A percentile compares a stretch with the other conserved stretches of the same genome.
Evolutionary conservation across 2,329 filamentous ascomycete species (phyloP).

Genomic region (Raffaelea ambrosiae): DNA sequence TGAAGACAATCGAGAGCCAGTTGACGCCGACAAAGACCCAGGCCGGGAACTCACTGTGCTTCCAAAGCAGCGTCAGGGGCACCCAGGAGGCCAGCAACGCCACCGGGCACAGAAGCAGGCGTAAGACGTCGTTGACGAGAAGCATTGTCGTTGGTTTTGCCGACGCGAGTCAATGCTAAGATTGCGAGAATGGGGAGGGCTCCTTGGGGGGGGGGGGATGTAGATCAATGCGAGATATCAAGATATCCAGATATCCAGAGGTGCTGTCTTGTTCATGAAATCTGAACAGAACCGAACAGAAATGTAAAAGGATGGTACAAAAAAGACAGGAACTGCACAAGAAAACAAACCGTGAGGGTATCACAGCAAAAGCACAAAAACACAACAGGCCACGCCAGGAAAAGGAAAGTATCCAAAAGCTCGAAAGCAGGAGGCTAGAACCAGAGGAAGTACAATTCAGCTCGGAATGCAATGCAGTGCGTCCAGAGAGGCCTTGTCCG

Average conservation of each 20-base stretch:
- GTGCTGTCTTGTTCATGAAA: too few relatives aligned
- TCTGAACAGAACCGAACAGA: too few relatives aligned
- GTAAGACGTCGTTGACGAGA: conserved; percentile 36
- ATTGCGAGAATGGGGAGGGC: too few relatives aligned
- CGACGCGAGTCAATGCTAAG: too few relatives aligned
- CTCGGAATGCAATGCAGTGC: background rate
- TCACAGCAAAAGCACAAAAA: too few relatives aligned
- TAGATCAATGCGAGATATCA: too few relatives aligned
- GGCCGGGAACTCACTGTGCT: conserved; percentile 46
- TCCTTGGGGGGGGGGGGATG: too few relatives aligned
- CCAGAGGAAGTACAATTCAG: background rate
- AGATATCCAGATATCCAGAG: too few relatives aligned
- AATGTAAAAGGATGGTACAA: background rate
- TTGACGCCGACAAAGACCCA: conserved; percentile 38
- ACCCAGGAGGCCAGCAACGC: conserved; percentile 39
- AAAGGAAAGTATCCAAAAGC: background rate
- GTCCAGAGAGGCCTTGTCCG: background rate
- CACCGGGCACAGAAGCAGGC: conserved; percentile 37
- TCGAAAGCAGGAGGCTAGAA: background rate
- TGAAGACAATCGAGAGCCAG: conserved; percentile 37
- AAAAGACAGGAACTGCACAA: background rate
- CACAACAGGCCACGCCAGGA: too few relatives aligned
- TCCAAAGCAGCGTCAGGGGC: conserved; percentile 40
- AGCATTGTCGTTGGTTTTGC: conserved; percentile 13
- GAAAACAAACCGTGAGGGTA: background rate